These are phyloP conservation scores for Ascochyta viciae-villosae DNA, from an alignment of 2,329 filamentous ascomycete genomes.

Conservation along the genomic window DNA sequence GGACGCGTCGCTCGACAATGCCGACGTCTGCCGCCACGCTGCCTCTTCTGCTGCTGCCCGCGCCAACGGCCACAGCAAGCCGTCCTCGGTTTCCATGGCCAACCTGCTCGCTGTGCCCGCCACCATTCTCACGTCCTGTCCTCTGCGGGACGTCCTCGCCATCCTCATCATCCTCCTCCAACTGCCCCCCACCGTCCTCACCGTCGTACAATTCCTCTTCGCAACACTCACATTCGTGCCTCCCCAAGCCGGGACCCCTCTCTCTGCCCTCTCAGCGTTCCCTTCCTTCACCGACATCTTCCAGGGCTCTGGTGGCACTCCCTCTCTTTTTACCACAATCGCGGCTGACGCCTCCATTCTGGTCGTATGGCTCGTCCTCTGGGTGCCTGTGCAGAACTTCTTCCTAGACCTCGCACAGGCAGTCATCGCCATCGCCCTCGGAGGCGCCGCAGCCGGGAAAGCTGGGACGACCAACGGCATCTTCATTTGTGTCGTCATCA, in stretches of 20 bases:
- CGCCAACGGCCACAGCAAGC: constrained; percentile 66
- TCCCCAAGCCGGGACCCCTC: constrained; percentile 74
- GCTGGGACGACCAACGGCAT: constrained; percentile 75
- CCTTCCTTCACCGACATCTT: constrained; percentile 90
- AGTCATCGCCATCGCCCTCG: constrained; percentile 88
- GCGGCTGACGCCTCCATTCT: constrained; percentile 85
- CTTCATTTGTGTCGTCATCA: constrained; percentile 73
- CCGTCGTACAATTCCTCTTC: constrained; percentile 89
- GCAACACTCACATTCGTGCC: constrained; percentile 92
- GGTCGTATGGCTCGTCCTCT: constrained; percentile 85
- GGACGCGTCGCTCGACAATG: constrained; percentile 53
- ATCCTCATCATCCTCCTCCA: constrained; percentile 96
- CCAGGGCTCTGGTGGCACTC: constrained; percentile 83
- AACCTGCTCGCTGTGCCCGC: constrained; percentile 77
- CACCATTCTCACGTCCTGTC: constrained; percentile 88
- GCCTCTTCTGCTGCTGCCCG: constrained; percentile 63
- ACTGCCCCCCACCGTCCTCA: constrained; percentile 85
- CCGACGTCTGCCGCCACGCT: constrained; percentile 41
- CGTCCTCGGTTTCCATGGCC: constrained; percentile 69
- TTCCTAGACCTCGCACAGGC: constrained; percentile 90
- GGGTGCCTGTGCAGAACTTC: constrained; percentile 85
- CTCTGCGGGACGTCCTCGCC: constrained; percentile 92
- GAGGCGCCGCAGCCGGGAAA: constrained; percentile 76
- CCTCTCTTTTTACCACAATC: constrained; percentile 82
- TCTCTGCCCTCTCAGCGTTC: constrained; percentile 74